phyloP scores from a whole-genome alignment of 2,329 filamentous ascomycete species.

The Clarireedia monteithiana region DNA sequence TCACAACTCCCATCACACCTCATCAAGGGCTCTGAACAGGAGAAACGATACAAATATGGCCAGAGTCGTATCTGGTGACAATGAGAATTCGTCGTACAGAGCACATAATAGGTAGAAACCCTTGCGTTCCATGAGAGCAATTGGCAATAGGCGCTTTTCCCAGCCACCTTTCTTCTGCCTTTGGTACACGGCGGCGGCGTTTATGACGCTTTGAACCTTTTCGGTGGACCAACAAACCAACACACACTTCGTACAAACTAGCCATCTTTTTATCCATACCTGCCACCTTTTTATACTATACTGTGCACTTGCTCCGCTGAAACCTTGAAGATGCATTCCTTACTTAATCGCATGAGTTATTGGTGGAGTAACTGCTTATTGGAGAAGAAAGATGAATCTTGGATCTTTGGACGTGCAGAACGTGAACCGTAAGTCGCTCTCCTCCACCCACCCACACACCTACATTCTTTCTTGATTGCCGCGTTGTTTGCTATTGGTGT shows the following conservation, averaged over 20 bases:
- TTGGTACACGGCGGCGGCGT: background rate
- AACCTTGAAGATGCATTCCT: slow-evolving; percentile 23
- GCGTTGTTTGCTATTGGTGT: no score
- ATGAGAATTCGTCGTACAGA: background rate
- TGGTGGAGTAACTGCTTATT: slow-evolving; percentile 9
- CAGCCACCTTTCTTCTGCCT: slow-evolving; percentile 5
- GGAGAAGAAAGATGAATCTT: slow-evolving; percentile 17
- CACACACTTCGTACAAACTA: background rate
- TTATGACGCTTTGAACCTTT: no score
- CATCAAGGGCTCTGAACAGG: no score
- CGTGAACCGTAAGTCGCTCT: slow-evolving; percentile 21
- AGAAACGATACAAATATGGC: no score
- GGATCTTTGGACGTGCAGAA: slow-evolving; percentile 18
- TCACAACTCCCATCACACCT: no score
- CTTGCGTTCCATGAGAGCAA: background rate
- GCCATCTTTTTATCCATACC: slow-evolving; percentile 5
- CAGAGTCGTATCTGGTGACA: no score
- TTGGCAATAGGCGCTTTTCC: background rate
- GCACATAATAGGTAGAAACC: background rate
- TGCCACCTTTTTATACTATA: slow-evolving; percentile 1
- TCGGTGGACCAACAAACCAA: background rate
- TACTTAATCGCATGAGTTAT: slow-evolving; percentile 20
- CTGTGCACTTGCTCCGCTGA: background rate
- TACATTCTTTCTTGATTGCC: background rate
- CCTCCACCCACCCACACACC: background rate